Evolutionary conservation across 2,329 filamentous ascomycete genomes (phyloP).

Genomic region (Alternaria sp.): DNA sequence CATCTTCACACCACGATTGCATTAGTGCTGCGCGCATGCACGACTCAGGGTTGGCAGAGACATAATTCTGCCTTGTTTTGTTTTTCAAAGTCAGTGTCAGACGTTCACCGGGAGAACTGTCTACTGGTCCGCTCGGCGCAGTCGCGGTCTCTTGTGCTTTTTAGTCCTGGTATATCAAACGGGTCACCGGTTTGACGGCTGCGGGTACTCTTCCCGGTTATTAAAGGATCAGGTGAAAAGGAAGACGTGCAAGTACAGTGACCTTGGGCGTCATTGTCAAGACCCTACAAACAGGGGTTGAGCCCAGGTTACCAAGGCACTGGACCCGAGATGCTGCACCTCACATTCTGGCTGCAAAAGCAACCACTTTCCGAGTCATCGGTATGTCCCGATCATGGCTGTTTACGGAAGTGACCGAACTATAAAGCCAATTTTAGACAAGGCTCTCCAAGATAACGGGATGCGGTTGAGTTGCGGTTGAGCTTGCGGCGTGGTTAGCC

Average conservation of each 20-base stretch:
- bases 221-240: neutral
- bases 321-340: conserved; percentile 20
- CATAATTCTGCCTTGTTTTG: conserved; percentile 7
- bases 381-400: conserved; percentile 22
- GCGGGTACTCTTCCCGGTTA: conserved; percentile 1
- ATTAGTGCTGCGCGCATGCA: conserved; percentile 7
- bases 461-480: neutral
- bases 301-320: conserved; percentile 7
- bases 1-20: conserved; percentile 16
- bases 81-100: conserved; percentile 9
- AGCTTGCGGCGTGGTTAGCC: neutral
- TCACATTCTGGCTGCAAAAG: conserved; percentile 17
- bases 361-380: conserved; percentile 23
- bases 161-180: conserved; percentile 1
- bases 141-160: neutral
- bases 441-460: neutral
- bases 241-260: neutral
- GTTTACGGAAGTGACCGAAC: neutral
- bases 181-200: conserved; percentile 6
- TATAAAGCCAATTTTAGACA: neutral
- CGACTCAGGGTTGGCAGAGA: conserved; percentile 9
- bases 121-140: conserved; percentile 7
- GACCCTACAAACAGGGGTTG: conserved; percentile 7
- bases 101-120: conserved; percentile 10
- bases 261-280: neutral